A percentile compares a stretch with the other conserved stretches of the same genome.
Conservation (phyloP, 2,329 filamentous ascomycete species). For the Aureobasidium mangrovei region DNA sequence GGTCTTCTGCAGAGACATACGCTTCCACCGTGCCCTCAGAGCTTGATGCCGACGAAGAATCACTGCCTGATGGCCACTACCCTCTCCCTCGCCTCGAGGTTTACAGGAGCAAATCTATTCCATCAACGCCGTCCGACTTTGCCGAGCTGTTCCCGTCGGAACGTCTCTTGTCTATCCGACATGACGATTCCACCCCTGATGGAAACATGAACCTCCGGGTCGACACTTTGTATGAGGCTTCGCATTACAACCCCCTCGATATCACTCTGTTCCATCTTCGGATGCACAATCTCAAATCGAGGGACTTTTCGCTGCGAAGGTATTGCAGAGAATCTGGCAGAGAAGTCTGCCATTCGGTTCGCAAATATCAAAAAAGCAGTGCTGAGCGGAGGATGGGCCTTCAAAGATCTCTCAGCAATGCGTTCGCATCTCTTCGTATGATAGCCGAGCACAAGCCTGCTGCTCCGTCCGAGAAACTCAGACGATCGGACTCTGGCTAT, state of each 20-base stretch:
- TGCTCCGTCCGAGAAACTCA: slow-evolving; percentile 34
- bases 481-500: slow-evolving; percentile 52
- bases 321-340: slow-evolving; percentile 90
- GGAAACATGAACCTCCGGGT: slow-evolving; percentile 95
- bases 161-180: slow-evolving; percentile 70
- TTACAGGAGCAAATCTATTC: slow-evolving; percentile 56
- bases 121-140: slow-evolving; percentile 76
- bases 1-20: slow-evolving; percentile 68
- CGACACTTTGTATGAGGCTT: slow-evolving; percentile 59
- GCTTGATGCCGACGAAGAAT: slow-evolving; percentile 42
- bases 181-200: slow-evolving; percentile 83
- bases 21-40: slow-evolving; percentile 61
- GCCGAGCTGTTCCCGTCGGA: slow-evolving; percentile 77
- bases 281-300: slow-evolving; percentile 80
- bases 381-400: slow-evolving; percentile 43
- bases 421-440: slow-evolving; percentile 46
- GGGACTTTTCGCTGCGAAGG: slow-evolving; percentile 82
- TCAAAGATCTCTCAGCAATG: slow-evolving; percentile 52
- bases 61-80: slow-evolving; percentile 45
- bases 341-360: slow-evolving; percentile 78
- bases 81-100: slow-evolving; percentile 54
- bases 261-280: slow-evolving; percentile 84
- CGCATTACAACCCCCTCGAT: slow-evolving; percentile 33
- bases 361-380: slow-evolving; percentile 54
- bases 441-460: slow-evolving; percentile 45